Evolutionary conservation across 2,329 filamentous ascomycete genomes (phyloP).

Genomic region (Paecilomyces niveus): DNA sequence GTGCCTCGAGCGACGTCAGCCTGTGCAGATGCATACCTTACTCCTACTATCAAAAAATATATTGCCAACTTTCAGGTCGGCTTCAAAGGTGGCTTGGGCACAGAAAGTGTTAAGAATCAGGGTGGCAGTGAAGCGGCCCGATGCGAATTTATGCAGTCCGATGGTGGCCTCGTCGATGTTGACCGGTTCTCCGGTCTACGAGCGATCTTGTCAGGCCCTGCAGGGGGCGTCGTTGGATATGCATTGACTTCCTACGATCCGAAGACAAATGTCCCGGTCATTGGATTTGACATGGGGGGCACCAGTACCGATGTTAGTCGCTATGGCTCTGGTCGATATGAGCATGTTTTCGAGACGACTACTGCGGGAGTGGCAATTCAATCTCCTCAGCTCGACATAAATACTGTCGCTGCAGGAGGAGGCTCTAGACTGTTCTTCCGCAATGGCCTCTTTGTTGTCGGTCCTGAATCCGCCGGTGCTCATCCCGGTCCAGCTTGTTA

Average conservation of each 20-base stretch:
- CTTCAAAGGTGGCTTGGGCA: constrained; percentile 73
- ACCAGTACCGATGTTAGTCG: constrained; percentile 85
- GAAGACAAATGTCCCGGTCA: constrained; percentile 69
- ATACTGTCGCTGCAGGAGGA: constrained; percentile 82
- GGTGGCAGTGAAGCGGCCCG: constrained; percentile 61
- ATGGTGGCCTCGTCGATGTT: constrained; percentile 55
- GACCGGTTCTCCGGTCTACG: constrained; percentile 68
- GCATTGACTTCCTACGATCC: constrained; percentile 81
- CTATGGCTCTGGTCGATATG: constrained; percentile 75
- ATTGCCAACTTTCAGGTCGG: constrained; percentile 70
- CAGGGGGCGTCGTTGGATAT: constrained; percentile 89
- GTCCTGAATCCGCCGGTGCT: constrained; percentile 83
- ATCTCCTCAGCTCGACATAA: constrained; percentile 82
- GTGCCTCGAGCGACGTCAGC: constrained; percentile 69
- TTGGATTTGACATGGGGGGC: constrained; percentile 90
- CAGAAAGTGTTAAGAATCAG: constrained; percentile 63
- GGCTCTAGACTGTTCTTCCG: constrained; percentile 57
- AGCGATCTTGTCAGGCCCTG: constrained; percentile 81
- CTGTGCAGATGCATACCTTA: constrained; percentile 73
- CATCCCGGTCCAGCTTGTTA: constrained; percentile 91
- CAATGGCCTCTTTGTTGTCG: constrained; percentile 86
- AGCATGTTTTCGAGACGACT: constrained; percentile 87
- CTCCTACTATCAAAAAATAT: constrained; percentile 71
- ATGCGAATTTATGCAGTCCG: constrained; percentile 93
- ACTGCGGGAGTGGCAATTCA: constrained; percentile 86